phyloP scores from a whole-genome alignment of 2,329 filamentous ascomycete genomes.

The Bipolaris bicolor region DNA sequence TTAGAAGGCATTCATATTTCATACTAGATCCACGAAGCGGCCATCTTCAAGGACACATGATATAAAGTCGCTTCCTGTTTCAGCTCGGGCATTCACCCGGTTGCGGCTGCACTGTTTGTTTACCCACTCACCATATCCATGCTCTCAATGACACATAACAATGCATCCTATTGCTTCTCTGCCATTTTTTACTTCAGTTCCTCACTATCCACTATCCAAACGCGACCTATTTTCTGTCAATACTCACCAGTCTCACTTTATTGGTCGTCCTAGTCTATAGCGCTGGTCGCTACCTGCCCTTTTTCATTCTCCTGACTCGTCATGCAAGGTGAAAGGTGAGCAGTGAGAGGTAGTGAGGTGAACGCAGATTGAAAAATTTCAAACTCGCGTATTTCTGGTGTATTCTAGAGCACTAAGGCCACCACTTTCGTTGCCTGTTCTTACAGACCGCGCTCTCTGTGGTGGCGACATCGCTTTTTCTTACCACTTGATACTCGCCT shows the following conservation, averaged over 20 bases:
- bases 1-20: not conserved
- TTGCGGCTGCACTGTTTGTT: not conserved
- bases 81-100: not conserved
- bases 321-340: not conserved
- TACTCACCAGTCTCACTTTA: not conserved
- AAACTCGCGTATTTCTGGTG: not conserved
- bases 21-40: not conserved
- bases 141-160: not conserved
- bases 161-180: not conserved
- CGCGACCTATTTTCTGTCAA: not conserved
- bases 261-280: not conserved
- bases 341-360: not conserved
- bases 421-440: slow-evolving; percentile 8
- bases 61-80: not conserved
- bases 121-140: not conserved
- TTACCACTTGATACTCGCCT: slow-evolving; percentile 1
- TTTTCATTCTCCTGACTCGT: not conserved
- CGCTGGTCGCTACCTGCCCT: slow-evolving; percentile 13
- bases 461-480: slow-evolving; percentile 19
- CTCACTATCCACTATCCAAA: not conserved
- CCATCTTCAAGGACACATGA: not conserved
- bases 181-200: not conserved
- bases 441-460: slow-evolving; percentile 25
- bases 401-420: slow-evolving; percentile 4
- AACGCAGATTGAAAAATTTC: not conserved